These are phyloP conservation scores for Fragaria nilgerrensis DNA, from an alignment of 306 rosid species.

Conservation along the genomic window DNA sequence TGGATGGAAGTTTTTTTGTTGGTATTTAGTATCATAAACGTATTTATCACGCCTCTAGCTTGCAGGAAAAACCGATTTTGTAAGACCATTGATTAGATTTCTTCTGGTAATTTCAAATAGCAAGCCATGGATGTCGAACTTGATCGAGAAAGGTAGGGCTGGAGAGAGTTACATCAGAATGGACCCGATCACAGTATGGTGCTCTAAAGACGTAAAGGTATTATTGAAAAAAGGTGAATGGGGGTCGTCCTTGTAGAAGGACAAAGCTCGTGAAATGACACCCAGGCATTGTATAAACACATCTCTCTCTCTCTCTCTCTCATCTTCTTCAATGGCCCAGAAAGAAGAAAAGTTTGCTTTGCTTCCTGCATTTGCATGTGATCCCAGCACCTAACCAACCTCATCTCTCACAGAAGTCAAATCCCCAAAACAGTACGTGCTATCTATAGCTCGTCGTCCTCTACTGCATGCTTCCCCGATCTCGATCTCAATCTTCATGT, in stretches of 20 bases:
- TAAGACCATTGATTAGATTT: not conserved
- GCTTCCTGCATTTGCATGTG: not conserved
- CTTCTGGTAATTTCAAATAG: not conserved
- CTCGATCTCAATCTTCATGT: not conserved
- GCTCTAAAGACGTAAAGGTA: slow-evolving; percentile 47
- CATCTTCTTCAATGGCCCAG: not conserved
- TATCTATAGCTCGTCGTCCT: not conserved
- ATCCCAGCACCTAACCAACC: not conserved
- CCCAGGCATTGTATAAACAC: not conserved
- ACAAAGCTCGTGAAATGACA: slow-evolving; percentile 54
- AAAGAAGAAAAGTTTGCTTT: not conserved
- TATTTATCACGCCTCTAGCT: too few relatives aligned
- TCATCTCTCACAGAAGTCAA: not conserved
- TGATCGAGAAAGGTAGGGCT: not conserved
- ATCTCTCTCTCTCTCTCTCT: not conserved
- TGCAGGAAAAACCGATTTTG: not conserved
- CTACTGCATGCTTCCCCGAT: not conserved
- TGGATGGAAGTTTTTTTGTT: too few relatives aligned
- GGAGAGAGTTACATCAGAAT: not conserved
- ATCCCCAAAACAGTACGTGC: not conserved
- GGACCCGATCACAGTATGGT: slow-evolving; percentile 26
- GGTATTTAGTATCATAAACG: too few relatives aligned
- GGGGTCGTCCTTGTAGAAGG: slow-evolving; percentile 18
- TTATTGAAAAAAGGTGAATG: slow-evolving; percentile 34
- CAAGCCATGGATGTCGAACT: not conserved